Evolutionary conservation across 805 yeast genomes (phyloP).

Genomic region (Schizosaccharomyces cryophilus): DNA sequence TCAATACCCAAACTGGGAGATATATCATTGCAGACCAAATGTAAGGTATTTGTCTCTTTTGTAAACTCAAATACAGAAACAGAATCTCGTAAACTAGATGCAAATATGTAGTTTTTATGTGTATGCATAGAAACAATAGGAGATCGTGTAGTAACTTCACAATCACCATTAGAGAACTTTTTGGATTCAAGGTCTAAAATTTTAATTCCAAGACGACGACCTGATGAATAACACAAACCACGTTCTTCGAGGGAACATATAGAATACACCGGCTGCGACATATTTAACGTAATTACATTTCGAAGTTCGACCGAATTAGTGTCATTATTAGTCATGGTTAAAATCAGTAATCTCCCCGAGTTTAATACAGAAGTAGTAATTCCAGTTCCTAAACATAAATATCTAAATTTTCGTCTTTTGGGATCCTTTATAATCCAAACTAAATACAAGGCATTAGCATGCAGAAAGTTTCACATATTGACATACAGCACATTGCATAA

Average conservation of each 20-base stretch:
- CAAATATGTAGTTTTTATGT: not conserved
- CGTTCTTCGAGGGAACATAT: not conserved
- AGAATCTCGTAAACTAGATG: not conserved
- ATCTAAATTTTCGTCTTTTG: not conserved
- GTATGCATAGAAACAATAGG: not conserved
- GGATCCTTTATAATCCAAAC: not conserved
- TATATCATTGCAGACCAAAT: not conserved
- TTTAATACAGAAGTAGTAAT: not conserved
- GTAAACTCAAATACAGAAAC: not conserved
- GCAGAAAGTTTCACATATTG: not conserved
- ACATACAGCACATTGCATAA: not conserved
- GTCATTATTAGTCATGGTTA: not conserved
- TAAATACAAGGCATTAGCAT: not conserved
- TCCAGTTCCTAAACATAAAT: not conserved
- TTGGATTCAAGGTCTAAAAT: not conserved
- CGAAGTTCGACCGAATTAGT: not conserved
- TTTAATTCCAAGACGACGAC: not conserved
- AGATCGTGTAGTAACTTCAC: not conserved
- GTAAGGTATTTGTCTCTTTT: not conserved
- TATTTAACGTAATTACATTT: not conserved
- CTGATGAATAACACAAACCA: not conserved
- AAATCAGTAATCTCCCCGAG: not conserved
- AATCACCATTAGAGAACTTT: not conserved
- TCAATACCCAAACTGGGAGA: not conserved
- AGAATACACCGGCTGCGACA: not conserved